Evolutionary conservation across 2,329 filamentous ascomycete species (phyloP).

Genomic region (Phaeosphaeriaceae sp.): DNA sequence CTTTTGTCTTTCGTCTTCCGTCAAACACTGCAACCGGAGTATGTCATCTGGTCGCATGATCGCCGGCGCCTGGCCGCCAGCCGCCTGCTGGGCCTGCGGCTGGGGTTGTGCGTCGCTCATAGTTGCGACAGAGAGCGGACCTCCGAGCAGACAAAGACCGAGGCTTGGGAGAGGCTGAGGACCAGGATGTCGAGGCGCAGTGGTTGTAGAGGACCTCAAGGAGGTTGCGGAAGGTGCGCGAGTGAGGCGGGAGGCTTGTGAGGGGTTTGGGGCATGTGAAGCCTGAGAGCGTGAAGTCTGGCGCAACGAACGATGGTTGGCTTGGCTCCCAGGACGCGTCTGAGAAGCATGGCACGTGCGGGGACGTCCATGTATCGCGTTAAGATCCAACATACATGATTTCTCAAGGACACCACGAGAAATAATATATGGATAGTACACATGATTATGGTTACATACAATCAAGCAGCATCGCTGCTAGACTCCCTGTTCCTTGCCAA

Average conservation of each 20-base stretch:
- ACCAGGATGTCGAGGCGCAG: not conserved
- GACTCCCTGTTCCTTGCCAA: slow-evolving; percentile 18
- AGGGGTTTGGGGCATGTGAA: slow-evolving; percentile 6
- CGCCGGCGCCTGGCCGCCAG: slow-evolving; percentile 28
- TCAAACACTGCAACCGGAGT: slow-evolving; percentile 50
- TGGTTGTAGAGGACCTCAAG: not conserved
- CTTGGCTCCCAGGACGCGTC: slow-evolving; percentile 16
- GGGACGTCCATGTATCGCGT: not conserved
- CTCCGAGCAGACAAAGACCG: slow-evolving; percentile 12
- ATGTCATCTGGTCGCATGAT: slow-evolving; percentile 45
- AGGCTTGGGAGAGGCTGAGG: not conserved
- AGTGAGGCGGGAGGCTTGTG: slow-evolving; percentile 3
- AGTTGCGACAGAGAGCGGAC: slow-evolving; percentile 18
- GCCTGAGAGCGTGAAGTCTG: slow-evolving; percentile 12
- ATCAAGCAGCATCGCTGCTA: not conserved
- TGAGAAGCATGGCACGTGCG: slow-evolving; percentile 6
- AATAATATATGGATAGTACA: not conserved
- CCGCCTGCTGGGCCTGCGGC: slow-evolving; percentile 31
- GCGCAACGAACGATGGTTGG: slow-evolving; percentile 8
- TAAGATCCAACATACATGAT: slow-evolving; percentile 4
- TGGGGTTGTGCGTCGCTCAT: slow-evolving; percentile 45
- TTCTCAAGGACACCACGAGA: not conserved
- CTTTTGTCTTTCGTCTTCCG: slow-evolving; percentile 61
- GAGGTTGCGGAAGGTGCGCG: not conserved
- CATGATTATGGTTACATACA: not conserved